These are phyloP conservation scores for Teratosphaeria epicoccoides DNA, from an alignment of 2,329 filamentous ascomycete genomes.

Conservation along the genomic window DNA sequence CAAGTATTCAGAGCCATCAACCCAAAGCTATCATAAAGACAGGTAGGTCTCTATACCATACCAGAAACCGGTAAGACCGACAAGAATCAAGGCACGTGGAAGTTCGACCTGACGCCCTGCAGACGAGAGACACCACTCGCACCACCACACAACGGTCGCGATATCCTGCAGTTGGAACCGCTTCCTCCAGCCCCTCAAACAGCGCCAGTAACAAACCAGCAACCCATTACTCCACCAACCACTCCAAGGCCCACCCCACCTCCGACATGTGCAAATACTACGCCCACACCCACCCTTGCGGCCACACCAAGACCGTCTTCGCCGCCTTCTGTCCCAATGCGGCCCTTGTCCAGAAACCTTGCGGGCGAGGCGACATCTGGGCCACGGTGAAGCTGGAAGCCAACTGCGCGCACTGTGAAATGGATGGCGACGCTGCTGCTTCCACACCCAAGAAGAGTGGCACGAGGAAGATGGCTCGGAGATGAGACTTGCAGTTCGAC, in stretches of 20 bases:
- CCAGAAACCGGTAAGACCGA: too few species aligned
- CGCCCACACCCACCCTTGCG: constrained; percentile 36
- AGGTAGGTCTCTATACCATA: too few species aligned
- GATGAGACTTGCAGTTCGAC: background rate
- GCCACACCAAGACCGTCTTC: constrained; percentile 33
- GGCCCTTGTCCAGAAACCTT: constrained; percentile 24
- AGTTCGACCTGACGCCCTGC: too few species aligned
- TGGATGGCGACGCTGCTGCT: background rate
- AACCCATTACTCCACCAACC: background rate
- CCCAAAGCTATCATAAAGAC: background rate
- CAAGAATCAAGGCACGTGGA: too few species aligned
- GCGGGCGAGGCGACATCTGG: constrained; percentile 27
- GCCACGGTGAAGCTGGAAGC: constrained; percentile 27
- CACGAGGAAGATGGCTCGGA: background rate
- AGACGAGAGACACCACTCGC: too few species aligned
- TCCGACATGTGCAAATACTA: constrained; percentile 38
- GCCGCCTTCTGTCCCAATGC: constrained; percentile 24
- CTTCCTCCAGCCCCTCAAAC: too few species aligned
- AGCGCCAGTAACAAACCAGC: too few species aligned
- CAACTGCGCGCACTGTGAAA: constrained; percentile 20
- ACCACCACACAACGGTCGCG: too few species aligned
- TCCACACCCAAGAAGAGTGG: constrained; percentile 1
- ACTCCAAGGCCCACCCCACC: background rate
- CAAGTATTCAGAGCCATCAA: background rate
- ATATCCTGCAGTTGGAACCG: too few species aligned